These are phyloP conservation scores for Xylaria hypoxylon DNA, from an alignment of 2,329 filamentous ascomycete species.

Conservation along the genomic window DNA sequence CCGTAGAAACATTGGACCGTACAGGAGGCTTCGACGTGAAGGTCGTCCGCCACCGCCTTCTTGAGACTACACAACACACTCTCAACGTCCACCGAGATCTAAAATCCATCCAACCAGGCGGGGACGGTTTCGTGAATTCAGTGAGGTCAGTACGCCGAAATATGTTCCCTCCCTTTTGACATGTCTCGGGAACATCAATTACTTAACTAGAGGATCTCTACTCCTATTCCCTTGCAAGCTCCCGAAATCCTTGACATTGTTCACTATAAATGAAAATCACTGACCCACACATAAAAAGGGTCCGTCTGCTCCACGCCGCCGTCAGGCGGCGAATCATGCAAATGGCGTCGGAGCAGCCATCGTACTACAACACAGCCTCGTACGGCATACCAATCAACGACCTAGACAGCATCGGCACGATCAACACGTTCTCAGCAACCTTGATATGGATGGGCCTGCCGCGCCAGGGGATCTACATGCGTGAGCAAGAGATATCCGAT, in stretches of 20 bases:
- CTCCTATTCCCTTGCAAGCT: background rate
- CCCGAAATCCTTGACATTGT: background rate
- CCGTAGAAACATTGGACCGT: constrained; percentile 78
- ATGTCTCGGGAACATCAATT: background rate
- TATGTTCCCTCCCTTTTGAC: too few relatives aligned
- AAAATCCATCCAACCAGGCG: constrained; percentile 74
- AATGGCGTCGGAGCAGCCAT: constrained; percentile 65
- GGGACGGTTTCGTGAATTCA: constrained; percentile 72
- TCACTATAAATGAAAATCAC: background rate
- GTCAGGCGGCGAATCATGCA: constrained; percentile 74
- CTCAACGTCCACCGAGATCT: constrained; percentile 76
- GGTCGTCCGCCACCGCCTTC: constrained; percentile 71
- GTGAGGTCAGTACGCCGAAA: constrained; percentile 54
- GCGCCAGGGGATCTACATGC: constrained; percentile 76
- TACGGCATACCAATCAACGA: constrained; percentile 79
- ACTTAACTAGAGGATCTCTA: too few relatives aligned
- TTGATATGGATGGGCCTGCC: constrained; percentile 75
- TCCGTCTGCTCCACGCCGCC: constrained; percentile 75
- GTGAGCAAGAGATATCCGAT: constrained; percentile 71
- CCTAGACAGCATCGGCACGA: constrained; percentile 78
- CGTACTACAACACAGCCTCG: constrained; percentile 70
- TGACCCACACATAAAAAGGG: constrained; percentile 52
- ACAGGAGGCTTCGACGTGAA: constrained; percentile 79
- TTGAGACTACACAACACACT: constrained; percentile 80
- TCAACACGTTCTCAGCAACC: constrained; percentile 75